phyloP scores from a whole-genome alignment of 2,329 filamentous ascomycete genomes.

The Exutisphaerella laricina region DNA sequence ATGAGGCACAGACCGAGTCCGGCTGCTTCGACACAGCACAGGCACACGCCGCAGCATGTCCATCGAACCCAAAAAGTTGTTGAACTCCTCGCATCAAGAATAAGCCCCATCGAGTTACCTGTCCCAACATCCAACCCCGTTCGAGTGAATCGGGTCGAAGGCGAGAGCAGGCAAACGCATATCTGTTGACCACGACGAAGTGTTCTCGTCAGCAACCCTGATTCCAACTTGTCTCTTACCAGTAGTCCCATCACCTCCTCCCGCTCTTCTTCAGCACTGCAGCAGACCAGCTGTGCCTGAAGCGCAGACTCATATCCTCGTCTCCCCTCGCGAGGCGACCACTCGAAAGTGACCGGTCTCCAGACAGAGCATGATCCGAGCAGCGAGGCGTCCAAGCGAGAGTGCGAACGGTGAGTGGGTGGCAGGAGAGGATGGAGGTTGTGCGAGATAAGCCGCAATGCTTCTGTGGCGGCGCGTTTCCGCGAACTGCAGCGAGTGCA shows the following conservation, averaged over 20 bases:
- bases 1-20: slow-evolving; percentile 43
- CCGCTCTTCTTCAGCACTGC: slow-evolving; percentile 30
- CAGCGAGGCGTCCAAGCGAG: slow-evolving; percentile 31
- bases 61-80: slow-evolving; percentile 42
- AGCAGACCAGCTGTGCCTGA: slow-evolving; percentile 29
- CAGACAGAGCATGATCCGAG: slow-evolving; percentile 32
- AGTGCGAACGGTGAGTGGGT: slow-evolving; percentile 52
- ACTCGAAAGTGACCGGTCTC: slow-evolving; percentile 44
- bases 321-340: slow-evolving; percentile 45
- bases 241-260: slow-evolving; percentile 34
- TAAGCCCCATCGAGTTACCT: slow-evolving; percentile 99
- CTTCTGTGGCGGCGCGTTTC: slow-evolving; percentile 99
- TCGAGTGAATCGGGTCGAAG: slow-evolving; percentile 17
- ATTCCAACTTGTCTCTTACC: slow-evolving; percentile 37
- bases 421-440: slow-evolving; percentile 45
- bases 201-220: slow-evolving; percentile 51
- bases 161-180: slow-evolving; percentile 77
- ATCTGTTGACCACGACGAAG: slow-evolving; percentile 94
- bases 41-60: slow-evolving; percentile 26
- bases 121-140: slow-evolving; percentile 30
- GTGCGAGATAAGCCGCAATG: slow-evolving; percentile 74
- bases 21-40: slow-evolving; percentile 64
- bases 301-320: slow-evolving; percentile 85
- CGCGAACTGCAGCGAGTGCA: slow-evolving; percentile 59
- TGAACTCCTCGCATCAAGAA: slow-evolving; percentile 96